phyloP scores from a whole-genome alignment of 768 basidiomycete species.

The Tulasnella sp. region DNA sequence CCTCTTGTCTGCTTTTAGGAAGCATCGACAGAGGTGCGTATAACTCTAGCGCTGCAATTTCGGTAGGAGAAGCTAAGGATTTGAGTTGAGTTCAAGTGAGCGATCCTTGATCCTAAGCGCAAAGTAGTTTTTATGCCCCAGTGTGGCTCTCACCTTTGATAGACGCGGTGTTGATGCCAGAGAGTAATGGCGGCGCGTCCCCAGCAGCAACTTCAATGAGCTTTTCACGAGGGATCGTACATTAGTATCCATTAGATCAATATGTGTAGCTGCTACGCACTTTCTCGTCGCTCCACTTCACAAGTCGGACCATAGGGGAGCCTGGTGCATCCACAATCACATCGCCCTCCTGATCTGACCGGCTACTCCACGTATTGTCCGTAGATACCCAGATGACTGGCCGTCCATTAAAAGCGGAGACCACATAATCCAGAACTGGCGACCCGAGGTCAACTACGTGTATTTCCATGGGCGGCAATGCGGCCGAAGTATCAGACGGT shows the following conservation, averaged over 20 bases:
- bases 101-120: constrained; percentile 10
- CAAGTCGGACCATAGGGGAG: constrained; percentile 3
- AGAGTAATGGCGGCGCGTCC: not conserved
- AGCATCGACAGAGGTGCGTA: constrained; percentile 47
- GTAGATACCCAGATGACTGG: constrained; percentile 38
- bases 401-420: constrained; percentile 25
- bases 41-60: constrained; percentile 37
- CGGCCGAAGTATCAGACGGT: constrained; percentile 23
- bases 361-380: constrained; percentile 36
- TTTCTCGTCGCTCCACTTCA: constrained; percentile 12
- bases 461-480: constrained; percentile 22
- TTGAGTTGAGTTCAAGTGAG: constrained; percentile 2
- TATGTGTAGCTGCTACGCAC: constrained; percentile 21
- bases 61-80: constrained; percentile 33
- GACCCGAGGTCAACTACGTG: constrained; percentile 40
- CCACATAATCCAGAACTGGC: constrained; percentile 52
- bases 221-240: not conserved
- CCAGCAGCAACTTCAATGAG: not conserved
- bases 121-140: constrained; percentile 30
- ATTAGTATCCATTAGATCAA: constrained; percentile 18
- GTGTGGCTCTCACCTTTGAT: constrained; percentile 16
- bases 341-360: constrained; percentile 22
- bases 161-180: constrained; percentile 24
- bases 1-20: constrained; percentile 47
- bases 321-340: not conserved